These are phyloP conservation scores for Lycium barbarum DNA, from an alignment of 257 asterid species.

Conservation along the genomic window DNA sequence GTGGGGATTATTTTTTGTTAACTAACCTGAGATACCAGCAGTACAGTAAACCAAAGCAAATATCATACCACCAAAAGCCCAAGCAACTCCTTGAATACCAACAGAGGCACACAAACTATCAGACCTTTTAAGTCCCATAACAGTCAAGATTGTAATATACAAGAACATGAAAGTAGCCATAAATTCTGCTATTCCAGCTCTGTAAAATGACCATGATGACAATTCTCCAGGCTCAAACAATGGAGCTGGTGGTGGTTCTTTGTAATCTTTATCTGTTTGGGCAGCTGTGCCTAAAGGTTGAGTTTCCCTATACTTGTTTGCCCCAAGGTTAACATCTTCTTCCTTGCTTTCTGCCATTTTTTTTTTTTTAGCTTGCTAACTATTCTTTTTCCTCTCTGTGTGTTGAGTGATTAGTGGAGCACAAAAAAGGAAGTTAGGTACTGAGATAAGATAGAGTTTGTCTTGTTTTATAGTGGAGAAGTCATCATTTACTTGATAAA, in stretches of 20 bases:
- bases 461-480: conserved; percentile 29
- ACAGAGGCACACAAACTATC: conserved; percentile 50
- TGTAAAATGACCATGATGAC: no score
- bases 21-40: conserved; percentile 60
- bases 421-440: conserved; percentile 19
- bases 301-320: conserved; percentile 52
- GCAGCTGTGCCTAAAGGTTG: conserved; percentile 62
- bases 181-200: no score
- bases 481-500: neutral
- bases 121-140: conserved; percentile 35
- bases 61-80: conserved; percentile 69
- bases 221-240: conserved; percentile 53
- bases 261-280: conserved; percentile 61
- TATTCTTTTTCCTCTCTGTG: neutral
- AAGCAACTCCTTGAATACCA: conserved; percentile 60
- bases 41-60: conserved; percentile 62
- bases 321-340: conserved; percentile 59
- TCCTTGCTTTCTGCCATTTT: conserved; percentile 56
- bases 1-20: neutral
- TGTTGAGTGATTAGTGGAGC: conserved; percentile 41
- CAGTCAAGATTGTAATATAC: no score
- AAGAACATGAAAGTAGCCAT: no score
- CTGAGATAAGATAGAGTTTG: neutral
- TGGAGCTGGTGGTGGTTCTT: conserved; percentile 72
- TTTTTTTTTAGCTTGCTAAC: conserved; percentile 21